Conservation (phyloP, 495 filamentous ascomycete genomes). For the Amorphotheca resinae region DNA sequence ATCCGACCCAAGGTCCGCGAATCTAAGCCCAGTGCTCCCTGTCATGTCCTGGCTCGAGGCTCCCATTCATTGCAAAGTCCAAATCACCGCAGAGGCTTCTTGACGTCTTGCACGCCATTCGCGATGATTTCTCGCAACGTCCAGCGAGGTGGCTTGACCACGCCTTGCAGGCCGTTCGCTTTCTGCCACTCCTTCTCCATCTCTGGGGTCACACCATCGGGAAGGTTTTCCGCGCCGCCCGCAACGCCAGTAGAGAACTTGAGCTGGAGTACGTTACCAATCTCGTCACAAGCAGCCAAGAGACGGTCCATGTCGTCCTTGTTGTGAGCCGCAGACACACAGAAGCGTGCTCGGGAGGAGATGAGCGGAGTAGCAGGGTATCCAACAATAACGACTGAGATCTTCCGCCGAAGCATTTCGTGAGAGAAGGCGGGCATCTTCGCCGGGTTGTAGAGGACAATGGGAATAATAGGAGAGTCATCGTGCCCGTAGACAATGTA, state of each 20-base stretch:
- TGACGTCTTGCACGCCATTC: conserved; percentile 66
- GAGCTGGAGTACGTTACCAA: conserved; percentile 82
- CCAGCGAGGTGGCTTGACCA: conserved; percentile 65
- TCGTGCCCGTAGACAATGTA: conserved; percentile 96
- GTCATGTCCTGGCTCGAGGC: too few relatives aligned
- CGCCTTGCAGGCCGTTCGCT: conserved; percentile 36
- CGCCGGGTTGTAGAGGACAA: conserved; percentile 88
- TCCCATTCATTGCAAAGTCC: background rate
- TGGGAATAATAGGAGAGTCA: conserved; percentile 90
- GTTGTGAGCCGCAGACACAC: conserved; percentile 89
- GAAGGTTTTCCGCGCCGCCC: conserved; percentile 65
- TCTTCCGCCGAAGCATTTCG: conserved; percentile 95
- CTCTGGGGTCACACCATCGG: conserved; percentile 53
- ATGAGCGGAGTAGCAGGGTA: conserved; percentile 97
- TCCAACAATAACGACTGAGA: conserved; percentile 95
- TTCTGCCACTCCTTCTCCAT: conserved; percentile 61
- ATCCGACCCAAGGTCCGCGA: too few relatives aligned
- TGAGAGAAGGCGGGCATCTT: conserved; percentile 98
- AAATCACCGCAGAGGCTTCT: conserved; percentile 50
- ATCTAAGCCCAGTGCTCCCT: too few relatives aligned
- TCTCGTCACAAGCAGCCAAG: conserved; percentile 79
- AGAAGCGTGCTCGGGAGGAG: conserved; percentile 87
- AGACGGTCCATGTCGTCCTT: conserved; percentile 95
- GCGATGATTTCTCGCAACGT: conserved; percentile 65
- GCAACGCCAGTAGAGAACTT: conserved; percentile 94